Percentiles rank a stretch among this genome's conserved stretches.
Conservation (phyloP, 768 basidiomycete species). For the Lactarius trivialis region DNA sequence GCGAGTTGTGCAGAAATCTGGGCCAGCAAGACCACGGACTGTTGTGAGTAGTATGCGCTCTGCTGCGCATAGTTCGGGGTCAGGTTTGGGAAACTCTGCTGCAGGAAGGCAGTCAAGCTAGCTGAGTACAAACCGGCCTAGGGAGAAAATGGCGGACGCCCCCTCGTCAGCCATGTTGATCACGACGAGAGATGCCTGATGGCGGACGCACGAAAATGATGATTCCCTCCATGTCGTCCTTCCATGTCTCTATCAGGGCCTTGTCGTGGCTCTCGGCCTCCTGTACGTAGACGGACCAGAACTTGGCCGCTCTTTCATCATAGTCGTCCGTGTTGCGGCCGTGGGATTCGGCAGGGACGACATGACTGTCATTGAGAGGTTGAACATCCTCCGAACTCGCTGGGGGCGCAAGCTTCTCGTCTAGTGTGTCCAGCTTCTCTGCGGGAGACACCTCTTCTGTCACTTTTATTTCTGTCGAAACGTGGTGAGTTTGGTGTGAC, state of each 20-base stretch:
- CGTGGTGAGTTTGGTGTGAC: background rate
- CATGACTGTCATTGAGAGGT: background rate
- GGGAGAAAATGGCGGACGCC: background rate
- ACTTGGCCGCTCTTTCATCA: slow-evolving; percentile 34
- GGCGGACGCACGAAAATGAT: slow-evolving; percentile 33
- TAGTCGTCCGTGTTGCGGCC: slow-evolving; percentile 18
- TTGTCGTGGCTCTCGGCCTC: slow-evolving; percentile 33
- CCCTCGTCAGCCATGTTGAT: background rate
- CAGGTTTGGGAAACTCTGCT: slow-evolving; percentile 7
- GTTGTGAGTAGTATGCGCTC: background rate
- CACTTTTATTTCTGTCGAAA: background rate
- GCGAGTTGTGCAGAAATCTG: slow-evolving; percentile 15
- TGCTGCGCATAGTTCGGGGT: slow-evolving; percentile 5
- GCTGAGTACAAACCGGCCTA: slow-evolving; percentile 15
- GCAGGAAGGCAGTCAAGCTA: slow-evolving; percentile 11
- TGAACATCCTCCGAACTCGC: background rate
- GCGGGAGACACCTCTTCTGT: background rate
- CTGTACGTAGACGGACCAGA: slow-evolving; percentile 36
- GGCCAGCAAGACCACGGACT: slow-evolving; percentile 4
- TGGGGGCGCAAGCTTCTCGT: background rate
- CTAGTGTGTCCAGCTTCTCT: background rate
- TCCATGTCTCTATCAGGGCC: slow-evolving; percentile 34
- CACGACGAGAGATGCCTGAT: background rate
- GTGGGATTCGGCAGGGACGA: background rate
- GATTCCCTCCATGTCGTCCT: slow-evolving; percentile 37